Evolutionary conservation across 495 filamentous ascomycete genomes (phyloP), one percentile per base, ranked within the genome.

Genomic region (Jackrogersella multiformis): DNA sequence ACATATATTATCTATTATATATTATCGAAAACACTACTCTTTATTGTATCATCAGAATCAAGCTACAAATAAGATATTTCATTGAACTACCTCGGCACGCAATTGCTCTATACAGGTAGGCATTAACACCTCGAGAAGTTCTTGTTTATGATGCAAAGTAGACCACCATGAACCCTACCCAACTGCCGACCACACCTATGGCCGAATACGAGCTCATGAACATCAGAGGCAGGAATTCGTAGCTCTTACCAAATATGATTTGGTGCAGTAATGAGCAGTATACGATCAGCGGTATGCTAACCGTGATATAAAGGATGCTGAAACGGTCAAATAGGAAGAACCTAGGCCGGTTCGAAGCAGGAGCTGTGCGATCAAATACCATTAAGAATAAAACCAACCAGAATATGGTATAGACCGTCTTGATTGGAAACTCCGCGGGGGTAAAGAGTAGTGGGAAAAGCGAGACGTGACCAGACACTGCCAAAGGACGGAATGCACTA

Each of bases 171-270:
- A 97, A 97, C 16, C 95, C 94, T 54, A 98, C 73, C 94, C 94
- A 98, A 81, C 95, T 99, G 4, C 92, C 95, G 10, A 97, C 87
- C 1, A 99, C 92, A n/a, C 95, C 95, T 38, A 98, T 77, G 16
- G 95, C 95, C 13, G 90, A 94, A 79, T 99, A 99, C 42, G 91
- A 90, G 78, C 94, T 97, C 73, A 88, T 97, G 73, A 98, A 96
- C 95, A 99, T 97, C 64, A 98, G 77, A 13, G 95, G 95, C 26
- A 98, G 76, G 76, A 98, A 99, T 78, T 97, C 91, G 66, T 90
- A 92, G 64, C 84, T 85, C 66, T 88, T 84, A 0, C 94, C 93
- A 77, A 96, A 97, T 38, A 94, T 80, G 15, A 96, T 76, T 41
- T 87, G 84, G 75, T 99, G 95, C 5, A 93, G 57, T 65, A 97